Conservation (phyloP, 441 rosid genomes). For the Bocquillonia castaneifolia region DNA sequence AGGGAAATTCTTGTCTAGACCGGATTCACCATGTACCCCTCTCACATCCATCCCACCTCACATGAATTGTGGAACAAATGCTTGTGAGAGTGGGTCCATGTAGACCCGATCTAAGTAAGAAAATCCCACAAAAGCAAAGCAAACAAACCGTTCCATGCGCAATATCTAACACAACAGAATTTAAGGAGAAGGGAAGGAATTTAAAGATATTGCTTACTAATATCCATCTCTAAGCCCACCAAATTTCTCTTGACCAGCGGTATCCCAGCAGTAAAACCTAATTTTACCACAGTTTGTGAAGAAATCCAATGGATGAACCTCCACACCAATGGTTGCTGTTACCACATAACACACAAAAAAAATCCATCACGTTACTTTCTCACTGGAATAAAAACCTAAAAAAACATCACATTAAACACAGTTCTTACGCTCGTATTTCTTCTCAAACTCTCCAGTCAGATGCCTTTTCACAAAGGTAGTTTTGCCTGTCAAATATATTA, state of each 20-base stretch:
- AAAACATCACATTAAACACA: background rate
- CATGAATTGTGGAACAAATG: too few relatives aligned
- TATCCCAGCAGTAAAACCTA: conserved; percentile 60
- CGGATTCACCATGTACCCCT: too few relatives aligned
- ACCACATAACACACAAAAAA: background rate
- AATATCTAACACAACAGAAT: background rate
- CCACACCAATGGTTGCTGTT: conserved; percentile 64
- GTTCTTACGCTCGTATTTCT: conserved; percentile 50
- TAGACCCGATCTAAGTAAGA: too few relatives aligned
- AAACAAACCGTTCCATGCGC: too few relatives aligned
- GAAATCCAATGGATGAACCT: conserved; percentile 64
- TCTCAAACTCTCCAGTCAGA: conserved; percentile 55
- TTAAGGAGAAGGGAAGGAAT: background rate
- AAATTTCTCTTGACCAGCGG: conserved; percentile 63
- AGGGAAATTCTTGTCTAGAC: too few relatives aligned
- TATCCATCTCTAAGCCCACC: conserved; percentile 68
- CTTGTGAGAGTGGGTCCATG: too few relatives aligned
- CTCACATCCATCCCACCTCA: too few relatives aligned
- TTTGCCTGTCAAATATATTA: conserved; percentile 36
- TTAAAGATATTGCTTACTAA: conserved; percentile 28
- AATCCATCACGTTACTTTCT: background rate
- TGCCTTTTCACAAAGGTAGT: conserved; percentile 55
- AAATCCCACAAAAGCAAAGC: background rate
- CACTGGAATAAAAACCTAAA: background rate
- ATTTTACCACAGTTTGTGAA: conserved; percentile 50